Conservation (phyloP, 805 yeast species). For the Nakazawaea wyomingensis region DNA sequence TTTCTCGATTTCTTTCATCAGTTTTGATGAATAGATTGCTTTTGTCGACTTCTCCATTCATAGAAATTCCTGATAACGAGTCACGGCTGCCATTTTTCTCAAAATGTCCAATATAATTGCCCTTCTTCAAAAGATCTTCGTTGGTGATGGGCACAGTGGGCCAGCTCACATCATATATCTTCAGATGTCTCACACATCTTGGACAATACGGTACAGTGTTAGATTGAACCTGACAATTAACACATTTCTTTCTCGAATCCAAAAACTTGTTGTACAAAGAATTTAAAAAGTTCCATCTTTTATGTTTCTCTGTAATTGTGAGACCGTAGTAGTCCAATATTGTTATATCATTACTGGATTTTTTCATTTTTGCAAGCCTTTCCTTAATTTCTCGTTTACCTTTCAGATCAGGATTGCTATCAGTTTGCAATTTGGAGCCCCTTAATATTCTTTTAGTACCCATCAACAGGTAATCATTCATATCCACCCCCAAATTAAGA, state of each 20-base stretch:
- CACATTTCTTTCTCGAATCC: neutral
- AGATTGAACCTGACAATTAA: neutral
- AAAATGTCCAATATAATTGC: neutral
- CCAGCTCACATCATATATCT: constrained; percentile 17
- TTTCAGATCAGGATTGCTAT: neutral
- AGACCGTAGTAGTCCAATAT: constrained; percentile 1
- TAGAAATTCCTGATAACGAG: neutral
- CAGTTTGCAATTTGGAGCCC: neutral
- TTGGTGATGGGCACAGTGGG: neutral
- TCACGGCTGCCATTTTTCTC: neutral
- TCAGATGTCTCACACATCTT: constrained; percentile 23
- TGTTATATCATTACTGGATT: neutral
- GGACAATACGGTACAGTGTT: constrained; percentile 16
- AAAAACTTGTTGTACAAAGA: constrained; percentile 2
- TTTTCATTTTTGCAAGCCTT: neutral
- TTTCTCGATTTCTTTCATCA: too few relatives aligned
- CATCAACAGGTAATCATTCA: neutral
- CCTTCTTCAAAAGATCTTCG: neutral
- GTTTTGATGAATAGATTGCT: too few relatives aligned
- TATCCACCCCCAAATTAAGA: neutral
- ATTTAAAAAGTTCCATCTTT: neutral
- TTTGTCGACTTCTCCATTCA: neutral
- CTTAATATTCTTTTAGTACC: neutral
- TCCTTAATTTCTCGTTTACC: neutral
- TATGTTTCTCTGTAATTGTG: neutral